Evolutionary conservation across 2,329 filamentous ascomycete genomes (phyloP).

Genomic region (Talaromyces funiculosus): DNA sequence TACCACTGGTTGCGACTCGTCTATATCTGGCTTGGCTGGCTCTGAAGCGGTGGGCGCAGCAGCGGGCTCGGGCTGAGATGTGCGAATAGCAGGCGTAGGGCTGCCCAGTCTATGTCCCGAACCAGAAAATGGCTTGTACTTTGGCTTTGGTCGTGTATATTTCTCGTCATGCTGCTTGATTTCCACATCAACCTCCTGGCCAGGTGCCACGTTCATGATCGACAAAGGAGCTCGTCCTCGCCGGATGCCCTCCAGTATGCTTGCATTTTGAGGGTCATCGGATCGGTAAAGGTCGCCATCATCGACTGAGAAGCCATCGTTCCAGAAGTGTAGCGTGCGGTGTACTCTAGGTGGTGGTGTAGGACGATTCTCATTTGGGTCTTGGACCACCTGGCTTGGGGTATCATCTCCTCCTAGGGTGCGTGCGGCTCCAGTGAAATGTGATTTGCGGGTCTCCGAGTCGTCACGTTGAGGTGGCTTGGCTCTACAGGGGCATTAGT

Average conservation of each 20-base stretch:
- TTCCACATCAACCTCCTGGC: conserved; percentile 61
- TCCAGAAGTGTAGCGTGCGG: conserved; percentile 59
- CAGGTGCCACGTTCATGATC: conserved; percentile 57
- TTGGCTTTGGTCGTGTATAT: conserved; percentile 57
- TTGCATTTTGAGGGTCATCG: conserved; percentile 58
- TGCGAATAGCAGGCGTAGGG: conserved; percentile 52
- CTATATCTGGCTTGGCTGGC: conserved; percentile 44
- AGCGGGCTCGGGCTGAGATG: conserved; percentile 30
- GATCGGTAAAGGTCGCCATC: conserved; percentile 59
- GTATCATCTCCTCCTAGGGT: conserved; percentile 62
- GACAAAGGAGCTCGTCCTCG: conserved; percentile 57
- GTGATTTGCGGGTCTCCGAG: conserved; percentile 34
- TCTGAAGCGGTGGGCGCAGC: conserved; percentile 17
- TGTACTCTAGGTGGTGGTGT: conserved; percentile 48
- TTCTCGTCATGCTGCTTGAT: conserved; percentile 60
- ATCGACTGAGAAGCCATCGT: conserved; percentile 61
- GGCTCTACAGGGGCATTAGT: conserved; percentile 20
- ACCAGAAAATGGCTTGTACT: conserved; percentile 59
- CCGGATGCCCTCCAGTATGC: conserved; percentile 58
- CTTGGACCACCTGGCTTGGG: conserved; percentile 52
- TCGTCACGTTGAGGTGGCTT: conserved; percentile 38
- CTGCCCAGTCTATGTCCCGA: conserved; percentile 58
- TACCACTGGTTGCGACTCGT: conserved; percentile 53
- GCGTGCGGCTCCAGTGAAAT: conserved; percentile 56
- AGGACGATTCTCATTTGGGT: conserved; percentile 41